A percentile compares a stretch with the other conserved stretches of the same genome.
Evolutionary conservation across 139 green algal species (phyloP).

Genomic region (Chlorella sp.): DNA sequence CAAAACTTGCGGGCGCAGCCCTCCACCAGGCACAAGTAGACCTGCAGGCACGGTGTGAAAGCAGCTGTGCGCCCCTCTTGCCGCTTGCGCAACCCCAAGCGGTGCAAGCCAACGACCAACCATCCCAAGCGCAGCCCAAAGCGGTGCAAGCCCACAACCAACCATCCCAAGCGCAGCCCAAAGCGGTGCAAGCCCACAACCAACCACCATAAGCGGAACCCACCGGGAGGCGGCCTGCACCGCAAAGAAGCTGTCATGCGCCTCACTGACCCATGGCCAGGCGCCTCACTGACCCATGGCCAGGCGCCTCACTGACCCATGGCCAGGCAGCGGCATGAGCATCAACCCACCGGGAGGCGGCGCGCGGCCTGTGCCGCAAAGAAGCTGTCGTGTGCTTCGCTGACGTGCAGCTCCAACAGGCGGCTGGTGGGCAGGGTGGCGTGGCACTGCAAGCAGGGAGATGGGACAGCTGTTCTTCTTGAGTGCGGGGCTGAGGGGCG

Average conservation of each 20-base stretch:
- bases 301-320: constrained; percentile 13
- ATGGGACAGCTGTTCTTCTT: not conserved
- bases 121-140: too few species aligned
- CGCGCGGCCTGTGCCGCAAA: constrained; percentile 59
- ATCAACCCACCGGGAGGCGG: constrained; percentile 20
- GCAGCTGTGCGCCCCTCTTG: too few species aligned
- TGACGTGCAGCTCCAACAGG: constrained; percentile 51
- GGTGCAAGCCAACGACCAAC: too few species aligned
- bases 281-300: constrained; percentile 50
- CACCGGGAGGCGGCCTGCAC: constrained; percentile 49
- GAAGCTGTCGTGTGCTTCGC: constrained; percentile 59
- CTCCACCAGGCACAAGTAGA: constrained; percentile 62
- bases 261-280: constrained; percentile 53
- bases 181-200: too few species aligned
- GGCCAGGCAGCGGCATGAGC: too few species aligned
- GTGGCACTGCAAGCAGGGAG: constrained; percentile 45
- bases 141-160: too few species aligned
- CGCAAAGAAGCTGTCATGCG: constrained; percentile 61
- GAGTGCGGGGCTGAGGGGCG: constrained; percentile 49
- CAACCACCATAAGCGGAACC: too few species aligned
- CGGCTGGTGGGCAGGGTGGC: constrained; percentile 41
- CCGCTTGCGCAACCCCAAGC: too few species aligned
- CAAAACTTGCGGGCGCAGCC: constrained; percentile 47
- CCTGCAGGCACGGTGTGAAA: not conserved
- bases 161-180: too few species aligned